A percentile compares a stretch with the other conserved stretches of the same genome.
These are phyloP conservation scores for Corynascus novoguineensis DNA, from an alignment of 495 filamentous ascomycete species.

Conservation along the genomic window DNA sequence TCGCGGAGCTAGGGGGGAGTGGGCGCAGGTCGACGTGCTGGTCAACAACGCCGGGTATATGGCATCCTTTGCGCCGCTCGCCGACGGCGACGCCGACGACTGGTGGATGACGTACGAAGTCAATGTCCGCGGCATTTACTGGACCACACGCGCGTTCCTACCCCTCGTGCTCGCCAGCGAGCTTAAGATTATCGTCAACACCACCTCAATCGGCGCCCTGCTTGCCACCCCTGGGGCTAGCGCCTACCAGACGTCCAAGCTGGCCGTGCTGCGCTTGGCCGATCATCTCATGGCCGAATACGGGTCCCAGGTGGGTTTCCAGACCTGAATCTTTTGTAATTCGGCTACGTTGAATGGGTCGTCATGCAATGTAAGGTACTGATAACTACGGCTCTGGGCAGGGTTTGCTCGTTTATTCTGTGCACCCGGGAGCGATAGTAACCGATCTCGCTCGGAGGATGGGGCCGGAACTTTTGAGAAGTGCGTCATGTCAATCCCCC, in stretches of 20 bases:
- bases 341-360: too few species aligned
- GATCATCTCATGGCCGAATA: conserved; percentile 41
- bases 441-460: conserved; percentile 33
- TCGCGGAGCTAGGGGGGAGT: too few species aligned
- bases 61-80: not conserved
- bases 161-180: conserved; percentile 35
- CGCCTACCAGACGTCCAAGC: conserved; percentile 30
- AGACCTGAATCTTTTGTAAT: not conserved
- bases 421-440: conserved; percentile 43
- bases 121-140: conserved; percentile 40
- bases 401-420: conserved; percentile 34
- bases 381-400: conserved; percentile 5
- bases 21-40: not conserved
- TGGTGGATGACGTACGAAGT: conserved; percentile 28
- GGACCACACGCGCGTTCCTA: conserved; percentile 37
- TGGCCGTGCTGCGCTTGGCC: conserved; percentile 29
- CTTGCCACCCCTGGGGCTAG: conserved; percentile 17
- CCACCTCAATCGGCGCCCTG: conserved; percentile 32
- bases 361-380: too few species aligned
- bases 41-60: conserved; percentile 2
- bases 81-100: conserved; percentile 1
- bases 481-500: not conserved
- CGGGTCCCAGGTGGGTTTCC: conserved; percentile 5
- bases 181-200: conserved; percentile 34
- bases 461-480: conserved; percentile 17